These are phyloP conservation scores for Cladorrhinum sp. DNA, from an alignment of 2,329 filamentous ascomycete species.

Conservation along the genomic window DNA sequence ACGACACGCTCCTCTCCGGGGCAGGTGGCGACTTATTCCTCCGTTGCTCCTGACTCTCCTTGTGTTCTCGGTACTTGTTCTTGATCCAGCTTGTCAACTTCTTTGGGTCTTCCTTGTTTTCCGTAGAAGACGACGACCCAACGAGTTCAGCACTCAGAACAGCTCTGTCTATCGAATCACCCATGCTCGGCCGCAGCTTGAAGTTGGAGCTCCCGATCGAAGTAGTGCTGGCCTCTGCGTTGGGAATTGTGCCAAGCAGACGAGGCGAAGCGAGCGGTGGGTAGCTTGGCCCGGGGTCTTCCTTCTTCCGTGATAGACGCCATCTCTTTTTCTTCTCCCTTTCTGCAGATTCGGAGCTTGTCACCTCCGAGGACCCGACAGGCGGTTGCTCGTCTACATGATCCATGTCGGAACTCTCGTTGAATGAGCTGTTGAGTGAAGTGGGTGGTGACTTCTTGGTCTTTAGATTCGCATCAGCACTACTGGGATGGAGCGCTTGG, in stretches of 20 bases:
- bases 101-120: slow-evolving; percentile 46
- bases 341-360: slow-evolving; percentile 33
- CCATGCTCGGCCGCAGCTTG: slow-evolving; percentile 47
- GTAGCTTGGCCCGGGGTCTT: slow-evolving; percentile 47
- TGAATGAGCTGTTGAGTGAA: slow-evolving; percentile 73
- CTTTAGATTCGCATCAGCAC: slow-evolving; percentile 52
- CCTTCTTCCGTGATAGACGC: slow-evolving; percentile 68
- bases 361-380: slow-evolving; percentile 11
- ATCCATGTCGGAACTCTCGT: slow-evolving; percentile 79
- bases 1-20: slow-evolving; percentile 32
- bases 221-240: slow-evolving; percentile 63
- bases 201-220: slow-evolving; percentile 62
- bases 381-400: slow-evolving; percentile 58
- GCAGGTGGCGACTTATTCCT: slow-evolving; percentile 54
- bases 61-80: slow-evolving; percentile 58
- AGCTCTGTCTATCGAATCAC: slow-evolving; percentile 49
- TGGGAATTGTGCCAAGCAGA: slow-evolving; percentile 57
- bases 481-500: slow-evolving; percentile 38
- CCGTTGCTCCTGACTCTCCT: slow-evolving; percentile 53
- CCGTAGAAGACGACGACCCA: slow-evolving; percentile 29
- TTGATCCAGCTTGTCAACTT: slow-evolving; percentile 58
- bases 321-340: slow-evolving; percentile 68
- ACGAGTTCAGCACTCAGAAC: slow-evolving; percentile 35
- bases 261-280: slow-evolving; percentile 43
- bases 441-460: slow-evolving; percentile 70